Evolutionary conservation across 108 stramenopile genomes (phyloP).

Genomic region (Nitzschia putrida): DNA sequence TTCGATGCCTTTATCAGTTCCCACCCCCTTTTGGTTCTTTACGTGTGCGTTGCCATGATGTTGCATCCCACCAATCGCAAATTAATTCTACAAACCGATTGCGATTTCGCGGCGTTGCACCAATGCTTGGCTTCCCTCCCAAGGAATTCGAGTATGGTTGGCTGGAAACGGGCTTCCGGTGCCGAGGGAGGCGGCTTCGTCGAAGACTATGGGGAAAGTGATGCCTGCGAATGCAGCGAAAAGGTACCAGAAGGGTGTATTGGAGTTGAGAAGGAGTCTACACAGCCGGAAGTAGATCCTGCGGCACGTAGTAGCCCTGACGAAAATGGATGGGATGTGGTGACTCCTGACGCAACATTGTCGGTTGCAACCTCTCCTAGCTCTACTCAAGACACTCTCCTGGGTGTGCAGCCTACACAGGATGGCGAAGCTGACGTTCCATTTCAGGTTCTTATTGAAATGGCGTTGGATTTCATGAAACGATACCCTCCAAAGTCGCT

Average conservation of each 20-base stretch:
- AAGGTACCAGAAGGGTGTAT: background rate
- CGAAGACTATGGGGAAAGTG: slow-evolving; percentile 34
- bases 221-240: slow-evolving; percentile 6
- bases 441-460: slow-evolving; percentile 81
- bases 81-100: slow-evolving; percentile 74
- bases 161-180: slow-evolving; percentile 56
- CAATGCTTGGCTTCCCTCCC: slow-evolving; percentile 72
- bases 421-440: slow-evolving; percentile 49
- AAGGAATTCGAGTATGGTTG: slow-evolving; percentile 72
- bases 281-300: background rate
- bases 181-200: slow-evolving; percentile 36
- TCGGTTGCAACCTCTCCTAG: background rate
- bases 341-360: background rate
- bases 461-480: slow-evolving; percentile 71
- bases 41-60: slow-evolving; percentile 85
- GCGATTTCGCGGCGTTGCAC: slow-evolving; percentile 89
- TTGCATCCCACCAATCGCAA: slow-evolving; percentile 74
- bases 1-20: slow-evolving; percentile 86
- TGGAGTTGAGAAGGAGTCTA: background rate
- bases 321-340: background rate
- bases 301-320: background rate
- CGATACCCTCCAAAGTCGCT: slow-evolving; percentile 76
- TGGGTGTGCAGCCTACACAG: background rate
- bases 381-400: background rate
- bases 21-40: slow-evolving; percentile 81